Conservation (phyloP, 176 grass and related monocot genomes). For the Typha latifolia region DNA sequence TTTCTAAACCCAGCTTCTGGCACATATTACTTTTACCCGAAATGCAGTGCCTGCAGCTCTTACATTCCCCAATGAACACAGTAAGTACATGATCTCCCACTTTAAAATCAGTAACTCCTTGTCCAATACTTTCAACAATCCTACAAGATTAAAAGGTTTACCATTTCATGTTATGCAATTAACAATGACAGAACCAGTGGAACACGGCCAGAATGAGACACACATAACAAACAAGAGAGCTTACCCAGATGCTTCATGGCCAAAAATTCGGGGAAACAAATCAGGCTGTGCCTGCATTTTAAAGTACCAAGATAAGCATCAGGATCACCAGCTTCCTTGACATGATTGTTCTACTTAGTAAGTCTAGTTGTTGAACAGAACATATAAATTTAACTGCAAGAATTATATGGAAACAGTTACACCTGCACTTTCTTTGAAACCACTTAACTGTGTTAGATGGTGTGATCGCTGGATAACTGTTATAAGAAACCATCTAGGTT, state of each 20-base stretch:
- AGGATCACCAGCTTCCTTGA: slow-evolving; percentile 2
- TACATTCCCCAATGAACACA: slow-evolving; percentile 89
- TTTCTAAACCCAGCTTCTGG: slow-evolving; percentile 84
- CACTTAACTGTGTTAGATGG: too few relatives aligned
- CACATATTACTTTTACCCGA: slow-evolving; percentile 94
- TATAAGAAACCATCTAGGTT: too few relatives aligned
- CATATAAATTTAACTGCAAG: neutral
- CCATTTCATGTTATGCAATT: neutral
- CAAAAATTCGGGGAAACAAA: slow-evolving; percentile 83
- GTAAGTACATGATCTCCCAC: slow-evolving; percentile 62
- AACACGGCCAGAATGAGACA: too few relatives aligned
- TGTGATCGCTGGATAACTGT: too few relatives aligned
- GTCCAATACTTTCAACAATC: slow-evolving; percentile 74
- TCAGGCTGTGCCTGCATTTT: slow-evolving; percentile 49
- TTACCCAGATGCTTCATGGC: slow-evolving; percentile 93
- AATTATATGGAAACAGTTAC: neutral
- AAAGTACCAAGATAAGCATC: slow-evolving; percentile 11
- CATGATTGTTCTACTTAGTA: slow-evolving; percentile 4
- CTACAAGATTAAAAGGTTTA: slow-evolving; percentile 18
- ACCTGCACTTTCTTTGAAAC: too few relatives aligned
- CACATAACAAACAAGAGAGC: slow-evolving; percentile 1
- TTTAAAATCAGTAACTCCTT: slow-evolving; percentile 70
- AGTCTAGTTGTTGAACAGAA: neutral
- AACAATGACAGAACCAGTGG: neutral
- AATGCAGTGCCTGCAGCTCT: slow-evolving; percentile 68